Conservation (phyloP, 257 asterid genomes). For the Solanum pinnatisectum region DNA sequence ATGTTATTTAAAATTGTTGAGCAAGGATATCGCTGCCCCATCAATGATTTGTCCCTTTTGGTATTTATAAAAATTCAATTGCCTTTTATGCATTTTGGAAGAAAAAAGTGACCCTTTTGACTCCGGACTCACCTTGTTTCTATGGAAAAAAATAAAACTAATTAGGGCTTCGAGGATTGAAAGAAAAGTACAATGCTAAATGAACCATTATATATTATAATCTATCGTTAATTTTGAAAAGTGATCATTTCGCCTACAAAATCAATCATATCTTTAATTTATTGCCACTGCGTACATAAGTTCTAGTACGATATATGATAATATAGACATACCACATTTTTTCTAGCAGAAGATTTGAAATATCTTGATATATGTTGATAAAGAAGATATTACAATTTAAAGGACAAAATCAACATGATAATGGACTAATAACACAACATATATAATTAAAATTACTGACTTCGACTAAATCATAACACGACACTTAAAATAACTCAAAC, state of each 20-base stretch:
- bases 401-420: neutral
- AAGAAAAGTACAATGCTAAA: too few relatives aligned
- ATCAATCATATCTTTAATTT: neutral
- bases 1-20: too few relatives aligned
- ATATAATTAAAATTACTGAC: neutral
- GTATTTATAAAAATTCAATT: too few relatives aligned
- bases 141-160: neutral
- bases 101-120: too few relatives aligned
- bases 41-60: too few relatives aligned
- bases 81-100: too few relatives aligned
- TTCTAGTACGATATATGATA: neutral
- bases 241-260: neutral
- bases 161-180: neutral
- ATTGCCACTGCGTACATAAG: neutral
- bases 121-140: too few relatives aligned
- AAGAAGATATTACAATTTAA: neutral
- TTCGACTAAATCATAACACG: neutral
- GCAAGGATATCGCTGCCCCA: too few relatives aligned
- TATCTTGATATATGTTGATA: neutral
- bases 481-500: neutral
- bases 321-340: neutral
- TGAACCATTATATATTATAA: too few relatives aligned
- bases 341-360: neutral
- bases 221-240: too few relatives aligned
- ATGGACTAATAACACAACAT: neutral